phyloP scores from a whole-genome alignment of 441 rosid genomes.

The Corymbia citriodora region DNA sequence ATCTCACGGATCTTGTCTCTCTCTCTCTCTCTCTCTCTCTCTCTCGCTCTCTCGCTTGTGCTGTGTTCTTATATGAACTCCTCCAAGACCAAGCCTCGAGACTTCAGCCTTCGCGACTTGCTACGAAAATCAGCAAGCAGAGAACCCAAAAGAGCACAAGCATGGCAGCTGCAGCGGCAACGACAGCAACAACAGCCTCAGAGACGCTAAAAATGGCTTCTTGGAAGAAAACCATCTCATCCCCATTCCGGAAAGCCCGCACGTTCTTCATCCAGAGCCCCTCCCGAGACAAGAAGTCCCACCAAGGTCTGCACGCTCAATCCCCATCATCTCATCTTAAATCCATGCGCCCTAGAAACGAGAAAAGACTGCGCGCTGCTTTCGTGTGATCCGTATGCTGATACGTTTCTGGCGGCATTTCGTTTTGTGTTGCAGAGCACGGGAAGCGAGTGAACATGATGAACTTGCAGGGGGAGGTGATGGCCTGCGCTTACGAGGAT shows the following conservation, averaged over 20 bases:
- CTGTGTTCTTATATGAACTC: background rate
- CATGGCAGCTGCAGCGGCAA: background rate
- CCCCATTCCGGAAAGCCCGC: constrained; percentile 75
- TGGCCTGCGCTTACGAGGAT: constrained; percentile 91
- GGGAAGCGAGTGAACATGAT: constrained; percentile 26
- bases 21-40: background rate
- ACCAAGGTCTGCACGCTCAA: constrained; percentile 11
- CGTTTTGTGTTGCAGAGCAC: constrained; percentile 29
- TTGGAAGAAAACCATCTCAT: constrained; percentile 77
- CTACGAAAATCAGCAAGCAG: background rate
- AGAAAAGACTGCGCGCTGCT: background rate
- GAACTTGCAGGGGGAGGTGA: constrained; percentile 85
- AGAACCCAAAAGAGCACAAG: background rate
- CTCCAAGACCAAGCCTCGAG: background rate
- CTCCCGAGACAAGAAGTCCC: constrained; percentile 32
- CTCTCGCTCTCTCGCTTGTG: background rate
- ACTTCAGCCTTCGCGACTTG: background rate
- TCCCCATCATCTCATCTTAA: background rate
- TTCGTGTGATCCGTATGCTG: background rate
- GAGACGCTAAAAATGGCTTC: constrained; percentile 41
- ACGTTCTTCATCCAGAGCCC: constrained; percentile 72
- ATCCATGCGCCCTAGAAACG: background rate
- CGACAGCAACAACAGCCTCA: background rate
- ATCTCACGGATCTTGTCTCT: constrained; percentile 52
- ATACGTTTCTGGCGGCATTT: background rate